Percentiles rank a stretch among this genome's conserved stretches.
These are phyloP conservation scores for Eutrema salsugineum DNA, from an alignment of 441 rosid species.

Conservation along the genomic window DNA sequence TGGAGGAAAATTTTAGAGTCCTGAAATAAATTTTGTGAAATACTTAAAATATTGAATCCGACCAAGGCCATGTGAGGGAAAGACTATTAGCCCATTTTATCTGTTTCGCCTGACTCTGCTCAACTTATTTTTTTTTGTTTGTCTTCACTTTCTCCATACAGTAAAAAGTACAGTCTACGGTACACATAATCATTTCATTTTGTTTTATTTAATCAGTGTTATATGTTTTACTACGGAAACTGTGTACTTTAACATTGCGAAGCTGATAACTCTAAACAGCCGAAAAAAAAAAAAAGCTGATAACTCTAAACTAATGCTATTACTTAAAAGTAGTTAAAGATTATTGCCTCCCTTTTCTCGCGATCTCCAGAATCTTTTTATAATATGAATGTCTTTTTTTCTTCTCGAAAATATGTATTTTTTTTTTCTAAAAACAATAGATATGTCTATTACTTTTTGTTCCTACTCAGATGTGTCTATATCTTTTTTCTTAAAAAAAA, in stretches of 20 bases:
- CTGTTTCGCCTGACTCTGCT: conserved; percentile 6
- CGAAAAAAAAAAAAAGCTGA: no score
- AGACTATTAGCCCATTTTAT: conserved; percentile 19
- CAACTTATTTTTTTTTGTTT: not conserved
- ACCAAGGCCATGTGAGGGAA: conserved; percentile 28
- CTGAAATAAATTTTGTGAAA: not conserved
- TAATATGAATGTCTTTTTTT: not conserved
- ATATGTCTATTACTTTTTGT: no score
- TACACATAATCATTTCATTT: conserved; percentile 18
- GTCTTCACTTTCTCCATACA: conserved; percentile 6
- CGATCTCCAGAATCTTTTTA: not conserved
- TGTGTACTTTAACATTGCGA: not conserved
- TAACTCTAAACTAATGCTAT: not conserved
- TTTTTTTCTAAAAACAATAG: no score
- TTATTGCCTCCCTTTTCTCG: not conserved
- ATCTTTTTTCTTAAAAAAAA: no score
- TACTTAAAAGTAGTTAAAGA: not conserved
- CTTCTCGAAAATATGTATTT: no score
- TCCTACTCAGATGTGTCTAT: no score
- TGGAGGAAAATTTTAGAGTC: not conserved
- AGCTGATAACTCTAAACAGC: not conserved
- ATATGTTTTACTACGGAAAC: not conserved
- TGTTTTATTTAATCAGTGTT: not conserved
- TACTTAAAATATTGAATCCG: not conserved
- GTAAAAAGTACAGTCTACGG: conserved; percentile 30